Base-by-base conservation (phyloP, 768 basidiomycete genomes). In the Phaeolepiota aurea region DNA sequence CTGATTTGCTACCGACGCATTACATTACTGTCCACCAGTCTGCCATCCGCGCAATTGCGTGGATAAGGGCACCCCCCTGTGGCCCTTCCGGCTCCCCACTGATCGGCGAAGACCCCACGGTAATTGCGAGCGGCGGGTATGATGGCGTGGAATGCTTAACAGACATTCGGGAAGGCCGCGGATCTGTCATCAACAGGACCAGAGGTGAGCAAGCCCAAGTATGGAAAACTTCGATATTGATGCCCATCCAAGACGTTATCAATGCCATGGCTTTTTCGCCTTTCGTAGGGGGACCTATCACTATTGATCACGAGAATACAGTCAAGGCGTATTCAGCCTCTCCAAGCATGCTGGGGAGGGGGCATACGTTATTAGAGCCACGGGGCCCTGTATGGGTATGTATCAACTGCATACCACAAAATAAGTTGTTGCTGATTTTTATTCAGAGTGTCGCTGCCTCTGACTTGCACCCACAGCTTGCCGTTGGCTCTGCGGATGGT, bases 391-490 rank as follows among this genome's bases (percentile, higher is more conserved):
- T 87, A 43, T 90, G 87, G 89, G 91, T 92, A 47, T 15, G 77
- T 63, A 5, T n/a, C 19, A 1, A 9, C 32, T 20, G 5, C 32
- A 32, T 12, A 19, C 33, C 23, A 37, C 16, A 12, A 36, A n/a
- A 39, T n/a, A n/a, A n/a, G n/a, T n/a, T n/a, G n/a, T n/a, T n/a
- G n/a, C n/a, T 22, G 20, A 22, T 16, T 7, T 41, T 13, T 16
- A 15, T 51, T n/a, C n/a, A 93, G 92, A 76, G 71, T 41, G 57
- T 92, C 19, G 65, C 71, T 41, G 68, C 79, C 1, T 94, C 92
- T 0, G 86, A 94, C 34, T 84, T 82, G 52, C 94, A 97, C 51
- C 82, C 90, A 3, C 87, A 91, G 55, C 61, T 94, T 3, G 86
- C 84, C 0, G 74, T 83, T 11, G 87, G 82, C 4, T 79, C 84